Conservation (phyloP, 305 asterid genomes). For the Fraxinus sp. region DNA sequence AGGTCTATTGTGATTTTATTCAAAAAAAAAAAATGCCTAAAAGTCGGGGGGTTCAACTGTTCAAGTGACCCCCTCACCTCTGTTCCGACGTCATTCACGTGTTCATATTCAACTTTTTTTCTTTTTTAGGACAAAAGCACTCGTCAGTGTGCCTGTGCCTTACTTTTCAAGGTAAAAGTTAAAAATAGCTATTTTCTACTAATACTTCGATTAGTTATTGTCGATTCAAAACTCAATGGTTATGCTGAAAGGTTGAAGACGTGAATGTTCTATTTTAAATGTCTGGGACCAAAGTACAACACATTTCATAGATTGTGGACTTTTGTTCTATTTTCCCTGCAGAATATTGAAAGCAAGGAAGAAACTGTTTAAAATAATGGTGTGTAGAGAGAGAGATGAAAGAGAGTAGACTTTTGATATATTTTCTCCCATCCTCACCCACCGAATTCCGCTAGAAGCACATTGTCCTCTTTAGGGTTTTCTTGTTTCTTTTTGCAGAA, state of each 20-base stretch:
- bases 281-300: background rate
- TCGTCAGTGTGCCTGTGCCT: background rate
- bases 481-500: constrained; percentile 10
- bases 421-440: constrained; percentile 39
- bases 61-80: too few species aligned
- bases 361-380: background rate
- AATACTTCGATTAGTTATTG: background rate
- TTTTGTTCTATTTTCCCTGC: background rate
- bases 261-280: background rate
- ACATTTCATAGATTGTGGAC: background rate
- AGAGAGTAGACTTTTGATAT: constrained; percentile 36
- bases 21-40: too few species aligned
- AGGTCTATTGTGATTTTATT: too few species aligned
- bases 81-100: too few species aligned
- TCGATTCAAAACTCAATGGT: background rate
- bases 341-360: constrained; percentile 26
- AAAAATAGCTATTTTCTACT: too few species aligned
- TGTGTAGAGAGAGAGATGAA: constrained; percentile 22
- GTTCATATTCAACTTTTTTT: too few species aligned
- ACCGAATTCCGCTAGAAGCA: constrained; percentile 32
- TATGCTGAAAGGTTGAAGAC: background rate
- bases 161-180: background rate
- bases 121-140: background rate
- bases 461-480: constrained; percentile 28
- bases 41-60: too few species aligned